Percentiles rank a stretch among this genome's conserved stretches.
These are phyloP conservation scores for Fusarium sp. DNA, from an alignment of 2,329 filamentous ascomycete genomes.

Conservation along the genomic window DNA sequence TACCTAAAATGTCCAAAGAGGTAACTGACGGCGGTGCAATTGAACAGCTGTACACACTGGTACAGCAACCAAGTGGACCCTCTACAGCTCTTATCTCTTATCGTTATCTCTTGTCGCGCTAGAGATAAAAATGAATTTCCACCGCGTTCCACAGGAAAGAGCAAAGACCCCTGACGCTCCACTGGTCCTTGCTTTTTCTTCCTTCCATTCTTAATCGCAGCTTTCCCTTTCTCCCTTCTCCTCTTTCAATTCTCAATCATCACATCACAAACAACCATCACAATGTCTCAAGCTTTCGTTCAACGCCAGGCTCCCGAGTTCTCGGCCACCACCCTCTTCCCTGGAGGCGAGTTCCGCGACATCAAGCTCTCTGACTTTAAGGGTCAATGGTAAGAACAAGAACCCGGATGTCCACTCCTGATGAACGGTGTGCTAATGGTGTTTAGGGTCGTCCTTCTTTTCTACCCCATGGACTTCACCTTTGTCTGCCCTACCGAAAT, in stretches of 20 bases:
- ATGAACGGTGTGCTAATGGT: too few relatives aligned
- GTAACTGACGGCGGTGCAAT: background rate
- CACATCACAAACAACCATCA: conserved; percentile 25
- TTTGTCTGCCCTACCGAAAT: conserved; percentile 76
- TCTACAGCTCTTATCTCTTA: background rate
- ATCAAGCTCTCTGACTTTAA: conserved; percentile 58
- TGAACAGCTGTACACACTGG: background rate
- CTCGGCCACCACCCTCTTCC: conserved; percentile 62
- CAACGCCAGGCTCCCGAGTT: conserved; percentile 63
- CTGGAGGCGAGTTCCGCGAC: conserved; percentile 62
- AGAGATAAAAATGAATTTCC: conserved; percentile 31
- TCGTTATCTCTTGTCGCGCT: conserved; percentile 34
- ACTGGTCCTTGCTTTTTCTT: conserved; percentile 30
- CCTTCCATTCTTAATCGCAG: conserved; percentile 2
- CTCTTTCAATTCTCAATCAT: background rate
- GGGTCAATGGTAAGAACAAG: conserved; percentile 58
- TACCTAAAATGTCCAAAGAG: conserved; percentile 11
- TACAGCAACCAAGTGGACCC: background rate
- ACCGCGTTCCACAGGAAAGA: conserved; percentile 24
- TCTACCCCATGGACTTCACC: conserved; percentile 76
- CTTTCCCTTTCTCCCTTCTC: background rate
- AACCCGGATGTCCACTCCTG: too few relatives aligned
- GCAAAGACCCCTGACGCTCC: conserved; percentile 31
- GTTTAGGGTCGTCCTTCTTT: conserved; percentile 72
- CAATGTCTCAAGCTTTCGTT: conserved; percentile 60